These are phyloP conservation scores for Phaffia tasmanica DNA, from an alignment of 768 basidiomycete genomes.

Conservation along the genomic window DNA sequence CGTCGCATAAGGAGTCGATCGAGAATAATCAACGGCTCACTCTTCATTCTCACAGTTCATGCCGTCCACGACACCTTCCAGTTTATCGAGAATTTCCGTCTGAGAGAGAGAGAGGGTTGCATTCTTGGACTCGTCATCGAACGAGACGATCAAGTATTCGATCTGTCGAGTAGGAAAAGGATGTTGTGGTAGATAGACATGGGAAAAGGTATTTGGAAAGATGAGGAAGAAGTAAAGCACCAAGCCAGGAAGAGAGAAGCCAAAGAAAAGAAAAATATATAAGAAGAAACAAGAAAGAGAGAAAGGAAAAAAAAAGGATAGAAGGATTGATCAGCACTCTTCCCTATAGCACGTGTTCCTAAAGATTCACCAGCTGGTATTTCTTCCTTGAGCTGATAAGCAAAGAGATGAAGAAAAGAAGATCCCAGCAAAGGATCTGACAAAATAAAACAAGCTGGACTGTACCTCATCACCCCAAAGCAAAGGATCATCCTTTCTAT, in stretches of 20 bases:
- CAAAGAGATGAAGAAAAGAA: background rate
- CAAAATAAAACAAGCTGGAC: slow-evolving; percentile 21
- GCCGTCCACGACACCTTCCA: slow-evolving; percentile 56
- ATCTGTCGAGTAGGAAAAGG: slow-evolving; percentile 46
- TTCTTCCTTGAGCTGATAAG: background rate
- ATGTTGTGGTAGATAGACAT: background rate
- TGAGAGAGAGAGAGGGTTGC: slow-evolving; percentile 89
- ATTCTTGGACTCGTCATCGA: slow-evolving; percentile 64
- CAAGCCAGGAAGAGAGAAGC: background rate
- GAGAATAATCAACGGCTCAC: slow-evolving; percentile 36
- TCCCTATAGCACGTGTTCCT: background rate
- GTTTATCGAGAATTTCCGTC: slow-evolving; percentile 76
- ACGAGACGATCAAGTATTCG: slow-evolving; percentile 88
- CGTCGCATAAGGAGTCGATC: background rate
- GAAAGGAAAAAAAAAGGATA: background rate
- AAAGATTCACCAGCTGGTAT: background rate
- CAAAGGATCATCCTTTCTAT: slow-evolving; percentile 76
- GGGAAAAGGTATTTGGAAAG: background rate
- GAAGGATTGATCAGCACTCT: background rate
- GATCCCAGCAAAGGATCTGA: background rate
- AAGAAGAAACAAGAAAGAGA: background rate
- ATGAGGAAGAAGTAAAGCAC: background rate
- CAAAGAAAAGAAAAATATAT: background rate
- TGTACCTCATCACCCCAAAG: slow-evolving; percentile 96
- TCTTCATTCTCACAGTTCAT: slow-evolving; percentile 49